Percentiles rank a stretch among this genome's conserved stretches.
These are phyloP conservation scores for Aleurites moluccanus DNA, from an alignment of 441 rosid species.

Conservation along the genomic window DNA sequence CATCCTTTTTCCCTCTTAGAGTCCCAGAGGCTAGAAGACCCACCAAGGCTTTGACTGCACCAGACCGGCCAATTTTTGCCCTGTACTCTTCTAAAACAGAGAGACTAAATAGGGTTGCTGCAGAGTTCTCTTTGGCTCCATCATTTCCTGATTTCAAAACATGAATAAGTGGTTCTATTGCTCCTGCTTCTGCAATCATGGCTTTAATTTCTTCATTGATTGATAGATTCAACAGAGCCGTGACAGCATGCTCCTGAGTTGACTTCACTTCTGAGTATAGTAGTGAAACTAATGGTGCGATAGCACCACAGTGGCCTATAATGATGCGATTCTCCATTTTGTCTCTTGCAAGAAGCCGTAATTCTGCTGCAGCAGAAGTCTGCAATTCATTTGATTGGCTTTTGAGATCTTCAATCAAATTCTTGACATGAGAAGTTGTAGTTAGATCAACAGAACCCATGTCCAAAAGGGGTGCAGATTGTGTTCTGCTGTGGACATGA, in stretches of 20 bases:
- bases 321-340: slow-evolving; percentile 64
- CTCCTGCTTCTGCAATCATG: slow-evolving; percentile 70
- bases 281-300: slow-evolving; percentile 62
- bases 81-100: slow-evolving; percentile 75
- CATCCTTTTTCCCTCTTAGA: slow-evolving; percentile 85
- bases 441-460: slow-evolving; percentile 44
- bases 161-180: slow-evolving; percentile 77
- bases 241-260: slow-evolving; percentile 89
- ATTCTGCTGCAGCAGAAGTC: slow-evolving; percentile 71
- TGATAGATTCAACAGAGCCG: slow-evolving; percentile 82
- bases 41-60: slow-evolving; percentile 77
- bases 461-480: slow-evolving; percentile 34
- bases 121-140: slow-evolving; percentile 89
- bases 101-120: slow-evolving; percentile 77
- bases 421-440: slow-evolving; percentile 47
- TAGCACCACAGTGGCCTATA: slow-evolving; percentile 67
- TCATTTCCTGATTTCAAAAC: slow-evolving; percentile 70
- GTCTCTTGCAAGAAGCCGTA: slow-evolving; percentile 74
- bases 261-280: slow-evolving; percentile 60
- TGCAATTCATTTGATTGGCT: slow-evolving; percentile 54
- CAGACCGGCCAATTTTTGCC: slow-evolving; percentile 75
- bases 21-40: slow-evolving; percentile 80
- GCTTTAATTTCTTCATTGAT: slow-evolving; percentile 73
- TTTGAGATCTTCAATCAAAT: slow-evolving; percentile 68
- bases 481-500: slow-evolving; percentile 21